Conservation (phyloP, 1,139 yeast genomes). For the Kodamaea derodonti region DNA sequence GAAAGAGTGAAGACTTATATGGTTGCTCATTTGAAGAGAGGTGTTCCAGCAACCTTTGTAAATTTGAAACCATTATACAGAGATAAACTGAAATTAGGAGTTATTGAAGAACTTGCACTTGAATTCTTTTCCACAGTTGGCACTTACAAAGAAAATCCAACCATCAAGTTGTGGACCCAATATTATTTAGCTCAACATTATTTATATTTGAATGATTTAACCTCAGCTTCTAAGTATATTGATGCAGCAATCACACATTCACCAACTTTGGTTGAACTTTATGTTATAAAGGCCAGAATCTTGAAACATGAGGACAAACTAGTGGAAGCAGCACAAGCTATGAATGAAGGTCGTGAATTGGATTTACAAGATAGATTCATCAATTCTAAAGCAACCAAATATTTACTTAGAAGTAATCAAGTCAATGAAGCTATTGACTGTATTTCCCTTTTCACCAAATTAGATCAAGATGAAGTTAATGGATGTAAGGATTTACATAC, state of each 20-base stretch:
- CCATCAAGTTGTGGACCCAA: slow-evolving; percentile 67
- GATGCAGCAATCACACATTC: slow-evolving; percentile 68
- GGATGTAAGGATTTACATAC: slow-evolving; percentile 85
- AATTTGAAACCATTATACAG: slow-evolving; percentile 78
- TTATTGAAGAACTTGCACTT: slow-evolving; percentile 52
- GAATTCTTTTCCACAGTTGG: slow-evolving; percentile 38
- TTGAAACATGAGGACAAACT: slow-evolving; percentile 66
- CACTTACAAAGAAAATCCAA: slow-evolving; percentile 37
- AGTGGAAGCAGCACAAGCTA: slow-evolving; percentile 56
- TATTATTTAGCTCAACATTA: slow-evolving; percentile 82
- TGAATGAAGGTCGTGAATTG: slow-evolving; percentile 69
- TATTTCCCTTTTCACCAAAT: slow-evolving; percentile 78
- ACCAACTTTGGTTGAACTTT: slow-evolving; percentile 80
- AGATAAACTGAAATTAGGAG: slow-evolving; percentile 40
- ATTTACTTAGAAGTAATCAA: slow-evolving; percentile 73
- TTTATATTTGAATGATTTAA: slow-evolving; percentile 51
- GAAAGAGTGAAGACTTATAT: slow-evolving; percentile 50
- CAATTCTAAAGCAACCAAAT: slow-evolving; percentile 84
- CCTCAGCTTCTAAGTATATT: slow-evolving; percentile 51
- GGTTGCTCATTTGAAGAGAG: slow-evolving; percentile 59
- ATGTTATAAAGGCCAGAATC: slow-evolving; percentile 76
- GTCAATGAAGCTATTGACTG: slow-evolving; percentile 72
- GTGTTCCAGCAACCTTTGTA: slow-evolving; percentile 89
- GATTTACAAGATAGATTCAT: slow-evolving; percentile 91
- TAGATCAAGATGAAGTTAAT: slow-evolving; percentile 67